A percentile compares a stretch with the other conserved stretches of the same genome.
These are phyloP conservation scores for Cladophialophora yegresii DNA, from an alignment of 2,329 filamentous ascomycete genomes.

Conservation along the genomic window DNA sequence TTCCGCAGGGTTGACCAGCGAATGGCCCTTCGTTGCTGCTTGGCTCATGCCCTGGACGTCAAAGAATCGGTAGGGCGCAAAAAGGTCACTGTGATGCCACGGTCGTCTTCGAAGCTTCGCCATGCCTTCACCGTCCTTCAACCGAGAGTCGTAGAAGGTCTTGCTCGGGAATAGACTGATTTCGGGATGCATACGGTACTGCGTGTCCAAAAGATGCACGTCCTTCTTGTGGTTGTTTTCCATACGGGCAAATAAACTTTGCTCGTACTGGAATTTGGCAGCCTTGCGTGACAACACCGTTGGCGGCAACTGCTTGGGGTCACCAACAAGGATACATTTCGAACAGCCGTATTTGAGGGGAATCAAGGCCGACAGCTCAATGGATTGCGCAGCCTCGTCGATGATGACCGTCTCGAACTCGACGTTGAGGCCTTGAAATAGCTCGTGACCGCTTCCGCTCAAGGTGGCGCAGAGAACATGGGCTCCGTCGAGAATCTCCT, in stretches of 20 bases:
- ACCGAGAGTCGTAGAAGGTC: constrained; percentile 86
- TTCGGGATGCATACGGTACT: constrained; percentile 98
- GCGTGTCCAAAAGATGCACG: constrained; percentile 91
- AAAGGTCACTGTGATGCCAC: constrained; percentile 80
- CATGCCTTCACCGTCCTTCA: constrained; percentile 86
- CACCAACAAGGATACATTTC: constrained; percentile 95
- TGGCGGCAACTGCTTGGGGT: constrained; percentile 94
- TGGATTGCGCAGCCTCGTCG: constrained; percentile 96
- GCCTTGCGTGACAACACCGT: constrained; percentile 95
- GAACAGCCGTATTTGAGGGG: constrained; percentile 95
- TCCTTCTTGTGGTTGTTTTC: constrained; percentile 85
- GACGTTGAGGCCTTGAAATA: constrained; percentile 90
- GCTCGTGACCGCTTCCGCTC: constrained; percentile 93
- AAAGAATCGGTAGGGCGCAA: constrained; percentile 95
- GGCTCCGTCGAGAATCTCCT: constrained; percentile 84
- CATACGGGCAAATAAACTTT: constrained; percentile 98
- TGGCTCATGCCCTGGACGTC: constrained; percentile 88
- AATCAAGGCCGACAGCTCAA: constrained; percentile 93
- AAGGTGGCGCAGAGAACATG: constrained; percentile 94
- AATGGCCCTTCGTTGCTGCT: constrained; percentile 79
- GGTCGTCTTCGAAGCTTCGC: constrained; percentile 70
- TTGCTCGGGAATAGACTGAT: constrained; percentile 88
- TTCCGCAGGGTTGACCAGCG: constrained; percentile 84
- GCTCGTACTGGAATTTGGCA: constrained; percentile 89
- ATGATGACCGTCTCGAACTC: constrained; percentile 99